Conservation (phyloP, 129 eudicot genomes). For the Tanacetum coccineum region DNA sequence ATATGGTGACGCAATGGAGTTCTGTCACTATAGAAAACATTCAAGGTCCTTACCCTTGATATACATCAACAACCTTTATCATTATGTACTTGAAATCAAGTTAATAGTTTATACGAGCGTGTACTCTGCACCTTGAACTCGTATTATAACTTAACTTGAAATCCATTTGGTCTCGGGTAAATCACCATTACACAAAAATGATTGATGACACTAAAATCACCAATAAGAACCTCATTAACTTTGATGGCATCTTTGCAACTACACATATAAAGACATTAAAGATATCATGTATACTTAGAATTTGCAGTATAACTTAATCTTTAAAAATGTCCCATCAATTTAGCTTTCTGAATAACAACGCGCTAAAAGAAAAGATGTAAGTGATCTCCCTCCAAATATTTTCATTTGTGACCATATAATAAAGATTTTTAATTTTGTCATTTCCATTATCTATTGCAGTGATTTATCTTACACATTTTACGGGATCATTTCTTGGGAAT, state of each 20-base stretch:
- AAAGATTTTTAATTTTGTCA: background rate
- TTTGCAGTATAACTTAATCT: background rate
- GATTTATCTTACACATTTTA: constrained; percentile 75
- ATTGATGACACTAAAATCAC: too few relatives aligned
- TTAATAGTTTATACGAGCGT: too few relatives aligned
- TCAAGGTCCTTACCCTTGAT: too few relatives aligned
- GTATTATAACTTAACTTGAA: too few relatives aligned
- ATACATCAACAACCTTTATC: too few relatives aligned
- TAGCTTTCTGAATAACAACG: constrained; percentile 60
- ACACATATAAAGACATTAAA: constrained; percentile 3
- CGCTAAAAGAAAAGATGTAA: constrained; percentile 40
- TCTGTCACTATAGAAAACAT: too few relatives aligned
- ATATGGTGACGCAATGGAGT: too few relatives aligned
- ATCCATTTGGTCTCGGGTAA: too few relatives aligned
- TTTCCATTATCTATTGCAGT: constrained; percentile 31
- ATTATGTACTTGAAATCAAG: too few relatives aligned
- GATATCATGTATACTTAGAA: background rate
- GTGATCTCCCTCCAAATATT: constrained; percentile 17
- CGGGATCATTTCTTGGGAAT: background rate
- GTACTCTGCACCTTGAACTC: too few relatives aligned
- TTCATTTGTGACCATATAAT: too few relatives aligned
- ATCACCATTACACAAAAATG: too few relatives aligned
- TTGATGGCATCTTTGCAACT: constrained; percentile 42
- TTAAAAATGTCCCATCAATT: constrained; percentile 19
- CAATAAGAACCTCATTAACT: background rate